Percentiles rank a stretch among this genome's conserved stretches.
These are phyloP conservation scores for Ophiostoma piceae DNA, from an alignment of 2,329 filamentous ascomycete genomes.

Conservation along the genomic window DNA sequence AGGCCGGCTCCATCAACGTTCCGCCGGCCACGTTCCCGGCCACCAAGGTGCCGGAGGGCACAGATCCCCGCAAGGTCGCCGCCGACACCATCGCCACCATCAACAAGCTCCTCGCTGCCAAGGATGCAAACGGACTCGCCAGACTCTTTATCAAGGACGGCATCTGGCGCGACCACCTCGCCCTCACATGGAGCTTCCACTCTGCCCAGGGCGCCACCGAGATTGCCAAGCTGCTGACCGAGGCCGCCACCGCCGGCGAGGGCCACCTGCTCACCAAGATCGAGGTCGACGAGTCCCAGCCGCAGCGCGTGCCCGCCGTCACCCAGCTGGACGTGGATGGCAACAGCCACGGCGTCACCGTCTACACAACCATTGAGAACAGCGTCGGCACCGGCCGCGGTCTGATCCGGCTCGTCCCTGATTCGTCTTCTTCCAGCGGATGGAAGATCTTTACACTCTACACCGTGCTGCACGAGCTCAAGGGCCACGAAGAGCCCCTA, in stretches of 20 bases:
- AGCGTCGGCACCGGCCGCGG: constrained; percentile 52
- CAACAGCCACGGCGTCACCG: constrained; percentile 49
- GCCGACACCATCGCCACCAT: constrained; percentile 37
- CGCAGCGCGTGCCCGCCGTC: constrained; percentile 41
- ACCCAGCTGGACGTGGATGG: constrained; percentile 46
- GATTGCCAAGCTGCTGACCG: constrained; percentile 39
- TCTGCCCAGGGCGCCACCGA: constrained; percentile 43
- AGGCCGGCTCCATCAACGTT: constrained; percentile 52
- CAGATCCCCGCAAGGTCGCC: constrained; percentile 39
- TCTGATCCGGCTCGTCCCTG: constrained; percentile 47
- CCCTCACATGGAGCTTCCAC: constrained; percentile 52
- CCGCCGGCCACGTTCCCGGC: constrained; percentile 42
- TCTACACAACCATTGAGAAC: constrained; percentile 52
- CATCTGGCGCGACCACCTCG: constrained; percentile 56
- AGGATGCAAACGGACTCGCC: constrained; percentile 35
- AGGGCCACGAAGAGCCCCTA: constrained; percentile 47
- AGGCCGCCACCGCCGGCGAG: constrained; percentile 31
- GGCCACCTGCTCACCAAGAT: constrained; percentile 39
- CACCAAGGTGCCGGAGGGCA: constrained; percentile 29
- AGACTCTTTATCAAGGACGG: constrained; percentile 42
- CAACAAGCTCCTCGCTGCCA: constrained; percentile 38
- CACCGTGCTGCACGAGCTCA: constrained; percentile 52
- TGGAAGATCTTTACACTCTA: constrained; percentile 64
- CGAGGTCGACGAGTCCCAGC: constrained; percentile 42
- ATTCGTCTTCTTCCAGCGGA: constrained; percentile 30